Percentiles rank a stretch among this genome's conserved stretches.
phyloP scores from a whole-genome alignment of 768 basidiomycete species.

The Amylocystis lapponica region DNA sequence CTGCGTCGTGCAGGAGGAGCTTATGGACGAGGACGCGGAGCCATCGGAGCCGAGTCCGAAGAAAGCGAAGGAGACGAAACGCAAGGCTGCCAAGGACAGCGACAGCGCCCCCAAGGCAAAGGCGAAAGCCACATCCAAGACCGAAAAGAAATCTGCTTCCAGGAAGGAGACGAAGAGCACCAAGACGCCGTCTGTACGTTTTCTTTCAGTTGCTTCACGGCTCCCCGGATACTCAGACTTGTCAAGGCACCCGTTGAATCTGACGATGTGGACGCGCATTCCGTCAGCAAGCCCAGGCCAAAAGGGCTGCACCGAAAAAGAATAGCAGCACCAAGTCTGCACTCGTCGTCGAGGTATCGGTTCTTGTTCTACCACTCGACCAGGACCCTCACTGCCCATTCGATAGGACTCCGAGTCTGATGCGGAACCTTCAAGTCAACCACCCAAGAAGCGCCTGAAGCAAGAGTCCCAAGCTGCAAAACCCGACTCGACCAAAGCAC shows the following conservation, averaged over 20 bases:
- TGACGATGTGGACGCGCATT: neutral
- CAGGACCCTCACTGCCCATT: too few relatives aligned
- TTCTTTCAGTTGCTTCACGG: neutral
- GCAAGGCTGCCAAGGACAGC: neutral
- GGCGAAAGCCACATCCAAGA: neutral
- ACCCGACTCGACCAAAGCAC: neutral
- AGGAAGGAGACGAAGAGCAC: neutral
- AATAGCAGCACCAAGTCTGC: slow-evolving; percentile 1
- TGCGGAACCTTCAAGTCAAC: neutral
- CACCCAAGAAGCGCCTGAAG: slow-evolving; percentile 9
- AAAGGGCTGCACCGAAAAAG: neutral
- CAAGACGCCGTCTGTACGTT: neutral
- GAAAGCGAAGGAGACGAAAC: neutral
- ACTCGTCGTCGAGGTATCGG: neutral
- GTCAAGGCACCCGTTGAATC: neutral
- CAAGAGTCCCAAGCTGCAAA: neutral
- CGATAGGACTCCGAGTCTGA: neutral
- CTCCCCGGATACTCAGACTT: neutral
- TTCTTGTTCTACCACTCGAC: neutral
- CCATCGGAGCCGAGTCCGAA: neutral
- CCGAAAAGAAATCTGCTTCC: neutral
- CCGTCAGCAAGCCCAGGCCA: neutral
- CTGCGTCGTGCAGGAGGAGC: neutral
- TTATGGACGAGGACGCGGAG: neutral
- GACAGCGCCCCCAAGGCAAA: neutral